A percentile compares a stretch with the other conserved stretches of the same genome.
Conservation (phyloP, 192 early-diverging fungal genomes). For the Podila horticola region DNA sequence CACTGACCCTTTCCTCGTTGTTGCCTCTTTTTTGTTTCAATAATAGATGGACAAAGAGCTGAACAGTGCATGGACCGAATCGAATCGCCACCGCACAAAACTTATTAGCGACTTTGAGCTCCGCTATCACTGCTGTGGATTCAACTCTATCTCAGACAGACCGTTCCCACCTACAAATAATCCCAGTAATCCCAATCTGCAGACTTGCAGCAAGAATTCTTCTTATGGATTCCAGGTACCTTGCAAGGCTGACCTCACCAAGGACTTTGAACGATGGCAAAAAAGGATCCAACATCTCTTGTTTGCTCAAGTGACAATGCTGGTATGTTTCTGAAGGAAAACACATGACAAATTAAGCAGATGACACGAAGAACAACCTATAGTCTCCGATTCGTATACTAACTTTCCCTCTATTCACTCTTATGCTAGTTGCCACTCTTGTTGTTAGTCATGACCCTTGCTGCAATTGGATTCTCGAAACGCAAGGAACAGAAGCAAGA, state of each 20-base stretch:
- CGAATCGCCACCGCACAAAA: neutral
- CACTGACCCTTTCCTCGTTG: neutral
- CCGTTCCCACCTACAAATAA: neutral
- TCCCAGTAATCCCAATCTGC: neutral
- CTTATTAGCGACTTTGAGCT: conserved; percentile 31
- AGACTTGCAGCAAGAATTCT: neutral
- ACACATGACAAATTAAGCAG: neutral
- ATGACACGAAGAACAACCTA: neutral
- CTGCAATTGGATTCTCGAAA: conserved; percentile 17
- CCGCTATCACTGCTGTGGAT: conserved; percentile 28
- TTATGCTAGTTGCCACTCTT: conserved; percentile 14
- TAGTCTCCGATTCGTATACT: neutral
- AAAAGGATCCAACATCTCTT: conserved; percentile 17
- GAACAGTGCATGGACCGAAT: conserved; percentile 11
- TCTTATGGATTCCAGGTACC: conserved; percentile 15
- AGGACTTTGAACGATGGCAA: conserved; percentile 28
- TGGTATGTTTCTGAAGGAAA: conserved; percentile 13
- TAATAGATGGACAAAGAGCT: conserved; percentile 20
- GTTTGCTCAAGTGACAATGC: conserved; percentile 5
- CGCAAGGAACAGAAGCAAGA: conserved; percentile 9
- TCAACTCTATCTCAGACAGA: conserved; percentile 1
- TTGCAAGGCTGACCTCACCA: conserved; percentile 26
- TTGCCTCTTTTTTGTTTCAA: neutral
- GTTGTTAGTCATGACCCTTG: conserved; percentile 11
- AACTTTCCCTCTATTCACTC: neutral